phyloP scores from a whole-genome alignment of 2,329 filamentous ascomycete genomes.

The Thielaviopsis punctulata region DNA sequence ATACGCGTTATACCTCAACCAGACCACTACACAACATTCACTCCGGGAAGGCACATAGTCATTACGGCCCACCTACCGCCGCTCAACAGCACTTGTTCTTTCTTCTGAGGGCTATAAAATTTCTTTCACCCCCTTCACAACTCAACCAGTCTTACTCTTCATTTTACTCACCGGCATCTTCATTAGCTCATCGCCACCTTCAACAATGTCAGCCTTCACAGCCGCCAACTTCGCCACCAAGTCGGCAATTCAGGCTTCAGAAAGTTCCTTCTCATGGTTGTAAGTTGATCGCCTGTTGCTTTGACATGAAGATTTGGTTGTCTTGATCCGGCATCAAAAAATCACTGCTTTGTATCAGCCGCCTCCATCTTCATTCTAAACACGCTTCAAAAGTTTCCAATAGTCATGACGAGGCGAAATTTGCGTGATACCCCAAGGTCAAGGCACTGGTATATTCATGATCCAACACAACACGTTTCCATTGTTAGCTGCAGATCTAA shows the following conservation, averaged over 20 bases:
- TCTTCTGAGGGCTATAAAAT: neutral
- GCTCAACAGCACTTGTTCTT: neutral
- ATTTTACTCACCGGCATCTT: neutral
- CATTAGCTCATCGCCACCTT: neutral
- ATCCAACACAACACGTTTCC: too few species aligned
- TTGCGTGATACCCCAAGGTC: too few species aligned
- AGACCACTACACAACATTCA: too few species aligned
- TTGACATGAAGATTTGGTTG: too few species aligned
- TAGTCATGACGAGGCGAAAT: too few species aligned
- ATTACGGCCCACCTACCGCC: neutral
- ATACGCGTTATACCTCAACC: too few species aligned
- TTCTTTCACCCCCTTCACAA: neutral
- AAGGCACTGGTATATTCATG: too few species aligned
- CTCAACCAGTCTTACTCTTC: neutral
- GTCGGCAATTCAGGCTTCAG: neutral
- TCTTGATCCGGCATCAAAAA: too few species aligned
- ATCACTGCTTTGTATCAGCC: too few species aligned
- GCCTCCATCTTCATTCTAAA: too few species aligned
- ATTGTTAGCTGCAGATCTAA: neutral
- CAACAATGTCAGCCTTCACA: constrained; percentile 7
- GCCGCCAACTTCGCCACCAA: neutral
- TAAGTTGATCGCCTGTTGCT: constrained; percentile 10
- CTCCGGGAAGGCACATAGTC: neutral
- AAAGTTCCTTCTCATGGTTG: constrained; percentile 13
- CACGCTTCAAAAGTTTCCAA: too few species aligned